Conservation (phyloP, 2,329 filamentous ascomycete genomes). For the Aureobasidium sp. region DNA sequence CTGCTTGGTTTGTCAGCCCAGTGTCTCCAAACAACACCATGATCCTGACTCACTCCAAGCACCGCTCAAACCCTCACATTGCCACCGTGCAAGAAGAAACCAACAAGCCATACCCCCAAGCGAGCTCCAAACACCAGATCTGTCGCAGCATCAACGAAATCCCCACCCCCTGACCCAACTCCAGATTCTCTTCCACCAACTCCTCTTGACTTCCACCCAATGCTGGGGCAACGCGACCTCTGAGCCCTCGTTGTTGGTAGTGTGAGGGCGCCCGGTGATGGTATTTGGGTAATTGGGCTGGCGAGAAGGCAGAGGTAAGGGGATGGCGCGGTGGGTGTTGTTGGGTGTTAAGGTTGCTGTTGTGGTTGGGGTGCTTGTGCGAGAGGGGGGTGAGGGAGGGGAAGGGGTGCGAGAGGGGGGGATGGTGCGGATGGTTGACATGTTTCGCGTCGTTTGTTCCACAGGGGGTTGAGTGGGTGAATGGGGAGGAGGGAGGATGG, state of each 20-base stretch:
- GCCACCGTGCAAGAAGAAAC: too few species aligned
- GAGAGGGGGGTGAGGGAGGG: not conserved
- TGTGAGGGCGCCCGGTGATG: too few species aligned
- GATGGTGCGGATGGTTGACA: not conserved
- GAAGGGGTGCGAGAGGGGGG: not conserved
- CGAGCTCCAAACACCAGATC: too few species aligned
- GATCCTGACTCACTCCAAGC: too few species aligned
- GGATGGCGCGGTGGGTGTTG: not conserved
- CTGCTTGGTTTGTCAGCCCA: too few species aligned
- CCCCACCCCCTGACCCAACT: not conserved
- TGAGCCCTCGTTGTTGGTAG: not conserved
- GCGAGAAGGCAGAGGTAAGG: not conserved
- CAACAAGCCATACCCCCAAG: too few species aligned
- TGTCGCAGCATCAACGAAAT: not conserved
- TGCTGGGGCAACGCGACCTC: not conserved
- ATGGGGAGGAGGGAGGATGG: too few species aligned
- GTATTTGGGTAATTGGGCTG: not conserved
- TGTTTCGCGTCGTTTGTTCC: too few species aligned
- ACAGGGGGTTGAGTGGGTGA: too few species aligned
- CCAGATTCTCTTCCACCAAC: not conserved
- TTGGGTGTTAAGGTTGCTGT: not conserved
- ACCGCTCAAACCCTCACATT: too few species aligned
- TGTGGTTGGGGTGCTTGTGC: not conserved
- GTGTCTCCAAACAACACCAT: too few species aligned
- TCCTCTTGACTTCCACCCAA: not conserved